phyloP scores from a whole-genome alignment of 1,284 basidiomycete genomes.

The Heliocybe sulcata region DNA sequence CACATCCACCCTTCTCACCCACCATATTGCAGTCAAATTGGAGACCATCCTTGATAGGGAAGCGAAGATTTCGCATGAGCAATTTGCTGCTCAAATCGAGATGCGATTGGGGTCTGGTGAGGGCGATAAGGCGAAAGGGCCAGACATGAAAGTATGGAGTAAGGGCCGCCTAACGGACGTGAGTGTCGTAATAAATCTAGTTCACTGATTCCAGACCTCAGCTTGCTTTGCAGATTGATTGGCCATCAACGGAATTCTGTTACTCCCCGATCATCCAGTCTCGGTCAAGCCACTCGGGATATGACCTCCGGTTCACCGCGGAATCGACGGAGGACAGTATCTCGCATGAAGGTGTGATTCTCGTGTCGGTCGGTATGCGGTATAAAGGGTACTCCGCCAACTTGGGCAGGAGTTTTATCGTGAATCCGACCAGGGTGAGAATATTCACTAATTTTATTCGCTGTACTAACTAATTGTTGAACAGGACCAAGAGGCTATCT shows the following conservation, averaged over 20 bases:
- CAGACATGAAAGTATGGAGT: conserved; percentile 86
- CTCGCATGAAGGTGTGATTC: conserved; percentile 85
- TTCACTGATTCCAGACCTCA: neutral
- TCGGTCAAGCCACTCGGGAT: conserved; percentile 72
- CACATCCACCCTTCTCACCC: conserved; percentile 79
- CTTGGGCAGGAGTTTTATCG: conserved; percentile 89
- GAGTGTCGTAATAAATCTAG: conserved; percentile 29
- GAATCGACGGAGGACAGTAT: conserved; percentile 82
- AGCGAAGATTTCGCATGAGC: conserved; percentile 85
- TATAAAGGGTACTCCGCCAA: conserved; percentile 94
- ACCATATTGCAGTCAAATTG: conserved; percentile 86
- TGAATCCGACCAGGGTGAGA: conserved; percentile 83
- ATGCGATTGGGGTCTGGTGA: conserved; percentile 81
- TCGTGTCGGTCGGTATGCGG: conserved; percentile 84
- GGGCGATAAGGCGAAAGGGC: conserved; percentile 65
- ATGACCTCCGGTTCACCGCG: conserved; percentile 84
- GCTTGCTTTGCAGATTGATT: conserved; percentile 63
- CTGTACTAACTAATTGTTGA: conserved; percentile 1
- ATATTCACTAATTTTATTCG: conserved; percentile 14
- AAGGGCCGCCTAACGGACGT: conserved; percentile 75
- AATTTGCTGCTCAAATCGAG: conserved; percentile 81
- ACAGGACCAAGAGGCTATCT: conserved; percentile 87
- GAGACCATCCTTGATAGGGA: conserved; percentile 90
- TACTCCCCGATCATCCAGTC: conserved; percentile 97
- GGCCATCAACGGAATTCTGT: conserved; percentile 84